Conservation (phyloP, 257 asterid species). For the Prunella vulgaris region DNA sequence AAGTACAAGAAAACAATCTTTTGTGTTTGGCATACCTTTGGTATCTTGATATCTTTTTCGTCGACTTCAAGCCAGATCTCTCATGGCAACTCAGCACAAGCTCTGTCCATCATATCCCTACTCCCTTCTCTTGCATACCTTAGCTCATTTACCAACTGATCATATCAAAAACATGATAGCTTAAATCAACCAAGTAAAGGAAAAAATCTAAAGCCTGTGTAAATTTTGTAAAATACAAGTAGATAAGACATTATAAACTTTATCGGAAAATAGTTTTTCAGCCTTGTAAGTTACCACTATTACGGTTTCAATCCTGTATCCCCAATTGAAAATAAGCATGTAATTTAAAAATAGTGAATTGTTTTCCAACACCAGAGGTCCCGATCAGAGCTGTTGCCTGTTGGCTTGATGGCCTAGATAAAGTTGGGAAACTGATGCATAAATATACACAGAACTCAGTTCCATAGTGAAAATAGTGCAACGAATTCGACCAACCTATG, state of each 20-base stretch:
- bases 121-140: conserved; percentile 91
- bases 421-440: background rate
- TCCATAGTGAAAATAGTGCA: too few relatives aligned
- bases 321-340: too few relatives aligned
- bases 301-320: too few relatives aligned
- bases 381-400: too few relatives aligned
- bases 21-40: conserved; percentile 44
- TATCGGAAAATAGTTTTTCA: too few relatives aligned
- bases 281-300: too few relatives aligned
- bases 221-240: background rate
- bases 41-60: conserved; percentile 59
- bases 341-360: background rate
- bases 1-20: background rate
- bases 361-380: too few relatives aligned
- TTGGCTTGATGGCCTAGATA: too few relatives aligned
- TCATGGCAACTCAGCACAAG: conserved; percentile 92
- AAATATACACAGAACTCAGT: background rate
- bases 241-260: background rate
- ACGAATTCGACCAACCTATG: conserved; percentile 39
- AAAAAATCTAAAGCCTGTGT: background rate
- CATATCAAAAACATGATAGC: conserved; percentile 13
- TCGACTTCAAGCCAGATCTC: conserved; percentile 91
- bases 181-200: conserved; percentile 8
- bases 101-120: conserved; percentile 78
- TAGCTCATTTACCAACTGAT: conserved; percentile 76